A percentile compares a stretch with the other conserved stretches of the same genome.
Evolutionary conservation across 106 monocot species (phyloP).

Genomic region (Allium sativum): DNA sequence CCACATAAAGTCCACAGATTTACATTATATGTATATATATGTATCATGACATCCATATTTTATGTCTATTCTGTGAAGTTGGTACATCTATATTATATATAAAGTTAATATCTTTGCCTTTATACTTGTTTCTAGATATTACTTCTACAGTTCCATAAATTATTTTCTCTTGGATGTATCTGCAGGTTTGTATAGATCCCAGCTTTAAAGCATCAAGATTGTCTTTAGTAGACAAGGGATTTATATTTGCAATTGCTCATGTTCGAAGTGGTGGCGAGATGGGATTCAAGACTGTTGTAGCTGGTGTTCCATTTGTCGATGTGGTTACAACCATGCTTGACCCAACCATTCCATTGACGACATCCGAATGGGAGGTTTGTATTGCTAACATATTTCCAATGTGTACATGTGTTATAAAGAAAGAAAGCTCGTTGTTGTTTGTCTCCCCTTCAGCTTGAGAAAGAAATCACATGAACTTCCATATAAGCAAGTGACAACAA

Average conservation of each 20-base stretch:
- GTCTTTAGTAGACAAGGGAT: constrained; percentile 73
- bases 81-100: no score
- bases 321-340: constrained; percentile 96
- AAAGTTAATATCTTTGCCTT: no score
- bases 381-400: background rate
- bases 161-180: background rate
- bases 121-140: no score
- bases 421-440: no score
- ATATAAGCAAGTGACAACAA: no score
- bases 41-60: no score
- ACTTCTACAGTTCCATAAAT: no score
- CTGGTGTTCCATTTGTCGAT: constrained; percentile 97
- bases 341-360: constrained; percentile 91
- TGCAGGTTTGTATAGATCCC: constrained; percentile 73
- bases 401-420: background rate
- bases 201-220: constrained; percentile 56
- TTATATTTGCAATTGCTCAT: constrained; percentile 84
- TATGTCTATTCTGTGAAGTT: no score
- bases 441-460: no score
- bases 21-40: no score
- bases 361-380: constrained; percentile 92
- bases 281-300: constrained; percentile 86
- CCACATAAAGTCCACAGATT: no score
- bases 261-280: constrained; percentile 92
- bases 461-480: no score